Conservation (phyloP, 116 monocot genomes). For the Papilionanthe hybrid region DNA sequence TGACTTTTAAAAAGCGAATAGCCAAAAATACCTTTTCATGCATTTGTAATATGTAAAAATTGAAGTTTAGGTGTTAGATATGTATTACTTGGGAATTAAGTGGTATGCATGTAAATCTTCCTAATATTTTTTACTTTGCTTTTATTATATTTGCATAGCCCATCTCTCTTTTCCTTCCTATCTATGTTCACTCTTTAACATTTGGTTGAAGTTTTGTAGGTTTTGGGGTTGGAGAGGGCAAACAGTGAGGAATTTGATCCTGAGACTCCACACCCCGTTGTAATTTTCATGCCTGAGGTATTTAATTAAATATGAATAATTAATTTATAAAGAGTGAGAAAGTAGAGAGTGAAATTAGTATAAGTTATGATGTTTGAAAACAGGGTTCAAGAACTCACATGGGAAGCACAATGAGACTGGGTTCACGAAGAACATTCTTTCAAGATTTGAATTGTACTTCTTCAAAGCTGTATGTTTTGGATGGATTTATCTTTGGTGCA, state of each 20-base stretch:
- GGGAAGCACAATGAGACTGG: constrained; percentile 72
- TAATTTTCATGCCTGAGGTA: constrained; percentile 81
- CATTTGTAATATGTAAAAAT: too few species aligned
- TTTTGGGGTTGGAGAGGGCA: constrained; percentile 54
- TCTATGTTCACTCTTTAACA: neutral
- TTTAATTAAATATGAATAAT: neutral
- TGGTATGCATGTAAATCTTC: too few species aligned
- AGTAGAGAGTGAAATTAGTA: neutral
- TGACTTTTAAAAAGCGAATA: too few species aligned
- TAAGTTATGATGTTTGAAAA: constrained; percentile 4
- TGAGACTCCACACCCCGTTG: constrained; percentile 38
- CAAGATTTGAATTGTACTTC: constrained; percentile 39
- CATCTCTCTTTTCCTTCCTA: neutral
- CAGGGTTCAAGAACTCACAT: constrained; percentile 75
- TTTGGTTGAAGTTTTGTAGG: constrained; percentile 15
- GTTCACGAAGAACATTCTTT: constrained; percentile 53
- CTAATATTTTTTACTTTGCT: neutral
- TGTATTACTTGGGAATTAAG: too few species aligned
- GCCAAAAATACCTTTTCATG: too few species aligned
- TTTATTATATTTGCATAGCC: neutral
- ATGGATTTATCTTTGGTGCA: neutral
- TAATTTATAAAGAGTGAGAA: neutral
- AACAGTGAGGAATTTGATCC: constrained; percentile 67
- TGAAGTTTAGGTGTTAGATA: too few species aligned
- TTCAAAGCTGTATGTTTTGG: constrained; percentile 47